A percentile compares a stretch with the other conserved stretches of the same genome.
Evolutionary conservation across 805 yeast species (phyloP).

Genomic region (Suhomyces faveliae): DNA sequence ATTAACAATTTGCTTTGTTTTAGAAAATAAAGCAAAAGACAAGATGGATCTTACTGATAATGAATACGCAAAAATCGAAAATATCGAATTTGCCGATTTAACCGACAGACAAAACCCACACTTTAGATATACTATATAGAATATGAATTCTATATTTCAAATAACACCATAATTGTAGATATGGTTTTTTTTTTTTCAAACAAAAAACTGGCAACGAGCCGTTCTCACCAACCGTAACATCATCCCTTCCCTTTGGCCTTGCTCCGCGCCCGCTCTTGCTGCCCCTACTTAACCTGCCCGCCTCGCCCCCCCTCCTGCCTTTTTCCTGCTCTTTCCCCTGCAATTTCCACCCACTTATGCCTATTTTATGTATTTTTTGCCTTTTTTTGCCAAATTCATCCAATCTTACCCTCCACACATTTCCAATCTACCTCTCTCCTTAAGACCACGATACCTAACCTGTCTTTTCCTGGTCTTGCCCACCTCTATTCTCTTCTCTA

Average conservation of each 20-base stretch:
- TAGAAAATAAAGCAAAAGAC: slow-evolving; percentile 41
- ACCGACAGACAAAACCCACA: slow-evolving; percentile 55
- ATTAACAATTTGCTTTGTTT: slow-evolving; percentile 25
- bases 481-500: not conserved
- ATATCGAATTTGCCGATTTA: slow-evolving; percentile 50
- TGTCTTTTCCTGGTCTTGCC: not conserved
- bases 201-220: not conserved
- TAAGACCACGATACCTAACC: not conserved
- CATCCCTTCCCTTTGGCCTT: no score
- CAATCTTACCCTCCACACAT: not conserved
- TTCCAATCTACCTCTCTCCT: not conserved
- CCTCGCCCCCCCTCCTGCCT: no score
- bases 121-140: slow-evolving; percentile 44
- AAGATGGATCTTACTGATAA: slow-evolving; percentile 15
- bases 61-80: slow-evolving; percentile 31
- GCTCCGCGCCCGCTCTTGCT: no score
- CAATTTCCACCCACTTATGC: no score
- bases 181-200: not conserved
- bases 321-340: no score
- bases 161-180: not conserved
- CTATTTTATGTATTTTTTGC: no score
- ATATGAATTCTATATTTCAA: not conserved
- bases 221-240: no score
- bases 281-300: no score
- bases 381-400: no score